Conservation (phyloP, 768 basidiomycete species). For the Heimioporus sp. region DNA sequence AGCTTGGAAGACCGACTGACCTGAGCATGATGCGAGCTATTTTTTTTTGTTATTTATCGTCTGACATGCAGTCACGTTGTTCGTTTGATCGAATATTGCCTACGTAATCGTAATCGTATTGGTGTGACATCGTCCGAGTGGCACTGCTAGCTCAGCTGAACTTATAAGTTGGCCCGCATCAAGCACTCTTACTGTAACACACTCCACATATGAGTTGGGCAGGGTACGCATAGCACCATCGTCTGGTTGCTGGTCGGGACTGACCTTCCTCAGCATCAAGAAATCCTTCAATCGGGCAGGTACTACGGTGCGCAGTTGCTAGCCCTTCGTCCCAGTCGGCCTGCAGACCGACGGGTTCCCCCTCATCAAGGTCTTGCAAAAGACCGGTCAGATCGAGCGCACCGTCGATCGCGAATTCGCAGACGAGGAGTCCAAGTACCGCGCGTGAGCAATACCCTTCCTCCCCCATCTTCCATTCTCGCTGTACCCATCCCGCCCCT, state of each 20-base stretch:
- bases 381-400: slow-evolving; percentile 96
- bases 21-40: slow-evolving; percentile 4
- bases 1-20: slow-evolving; percentile 20
- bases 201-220: slow-evolving; percentile 49
- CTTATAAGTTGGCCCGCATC: too few relatives aligned
- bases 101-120: slow-evolving; percentile 14
- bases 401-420: slow-evolving; percentile 93
- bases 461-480: background rate
- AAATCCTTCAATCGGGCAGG: slow-evolving; percentile 91
- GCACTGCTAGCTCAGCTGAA: background rate
- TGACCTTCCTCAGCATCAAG: slow-evolving; percentile 64
- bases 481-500: background rate
- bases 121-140: background rate
- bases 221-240: slow-evolving; percentile 35
- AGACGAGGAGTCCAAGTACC: slow-evolving; percentile 89
- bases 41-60: background rate
- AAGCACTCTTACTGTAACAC: too few relatives aligned
- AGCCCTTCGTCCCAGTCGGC: slow-evolving; percentile 1
- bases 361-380: slow-evolving; percentile 76
- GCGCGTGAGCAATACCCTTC: slow-evolving; percentile 54
- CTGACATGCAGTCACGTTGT: background rate
- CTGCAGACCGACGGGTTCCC: slow-evolving; percentile 5
- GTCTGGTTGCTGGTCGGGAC: background rate
- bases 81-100: background rate
- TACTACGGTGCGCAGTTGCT: slow-evolving; percentile 63